A percentile compares a stretch with the other conserved stretches of the same genome.
These are phyloP conservation scores for Heritiera fomes DNA, from an alignment of 345 rosid genomes.

Conservation along the genomic window DNA sequence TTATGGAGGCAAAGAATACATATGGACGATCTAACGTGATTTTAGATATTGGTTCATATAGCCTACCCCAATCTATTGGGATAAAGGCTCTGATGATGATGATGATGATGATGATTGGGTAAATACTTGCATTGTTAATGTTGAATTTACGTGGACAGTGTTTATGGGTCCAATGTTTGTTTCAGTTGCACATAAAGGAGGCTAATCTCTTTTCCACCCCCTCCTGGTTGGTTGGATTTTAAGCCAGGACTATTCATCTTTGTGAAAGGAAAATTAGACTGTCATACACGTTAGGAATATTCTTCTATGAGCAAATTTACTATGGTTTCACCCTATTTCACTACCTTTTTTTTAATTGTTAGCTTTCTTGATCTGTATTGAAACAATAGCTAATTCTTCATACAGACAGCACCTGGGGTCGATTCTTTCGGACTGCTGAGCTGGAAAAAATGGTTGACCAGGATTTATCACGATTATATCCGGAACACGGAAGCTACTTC, in stretches of 20 bases:
- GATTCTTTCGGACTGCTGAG: conserved; percentile 88
- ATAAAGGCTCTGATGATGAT: no score
- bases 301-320: neutral
- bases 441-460: conserved; percentile 90
- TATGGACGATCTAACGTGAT: no score
- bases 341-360: neutral
- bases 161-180: neutral
- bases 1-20: no score
- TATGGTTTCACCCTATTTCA: neutral
- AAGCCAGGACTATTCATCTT: neutral
- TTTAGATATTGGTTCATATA: no score
- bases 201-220: neutral
- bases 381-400: neutral
- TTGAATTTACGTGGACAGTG: neutral
- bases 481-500: conserved; percentile 86
- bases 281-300: neutral
- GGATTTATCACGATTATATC: conserved; percentile 90
- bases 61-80: no score
- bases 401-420: conserved; percentile 95
- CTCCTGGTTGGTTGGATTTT: neutral
- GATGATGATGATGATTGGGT: no score
- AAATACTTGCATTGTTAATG: neutral
- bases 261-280: neutral
- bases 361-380: neutral
- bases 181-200: neutral